Evolutionary conservation across 192 early-diverging fungal genomes (phyloP).

Genomic region (Umbelopsis sp.): DNA sequence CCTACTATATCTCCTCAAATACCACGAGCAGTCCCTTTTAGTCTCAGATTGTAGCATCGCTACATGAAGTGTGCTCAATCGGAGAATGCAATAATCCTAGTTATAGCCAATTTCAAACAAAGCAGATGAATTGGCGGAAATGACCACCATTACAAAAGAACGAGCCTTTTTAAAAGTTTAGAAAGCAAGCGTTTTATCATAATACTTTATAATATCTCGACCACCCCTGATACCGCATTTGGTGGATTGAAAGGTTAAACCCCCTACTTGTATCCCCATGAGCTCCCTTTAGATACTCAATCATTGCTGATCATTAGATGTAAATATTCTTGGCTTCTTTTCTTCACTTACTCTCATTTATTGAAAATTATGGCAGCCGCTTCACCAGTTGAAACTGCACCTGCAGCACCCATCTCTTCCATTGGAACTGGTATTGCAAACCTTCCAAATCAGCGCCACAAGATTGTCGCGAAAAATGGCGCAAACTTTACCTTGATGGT

Average conservation of each 20-base stretch:
- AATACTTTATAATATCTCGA: neutral
- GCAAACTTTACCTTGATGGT: constrained; percentile 97
- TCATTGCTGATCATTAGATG: neutral
- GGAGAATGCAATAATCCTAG: no score
- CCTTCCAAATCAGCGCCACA: constrained; percentile 98
- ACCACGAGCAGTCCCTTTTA: neutral
- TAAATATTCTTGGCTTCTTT: constrained; percentile 13
- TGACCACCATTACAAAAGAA: no score
- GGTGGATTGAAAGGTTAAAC: neutral
- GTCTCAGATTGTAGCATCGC: neutral
- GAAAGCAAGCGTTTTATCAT: neutral
- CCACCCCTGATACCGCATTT: constrained; percentile 1
- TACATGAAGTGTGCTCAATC: no score
- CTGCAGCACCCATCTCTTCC: constrained; percentile 31
- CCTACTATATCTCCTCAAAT: constrained; percentile 4
- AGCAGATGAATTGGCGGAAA: no score
- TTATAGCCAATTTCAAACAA: no score
- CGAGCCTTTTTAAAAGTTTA: no score
- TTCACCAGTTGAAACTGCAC: constrained; percentile 47
- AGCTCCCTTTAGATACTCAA: neutral
- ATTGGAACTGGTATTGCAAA: constrained; percentile 94
- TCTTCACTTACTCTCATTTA: constrained; percentile 19
- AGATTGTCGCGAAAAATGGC: constrained; percentile 96
- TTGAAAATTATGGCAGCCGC: constrained; percentile 24
- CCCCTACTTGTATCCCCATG: constrained; percentile 5